A percentile compares a stretch with the other conserved stretches of the same genome.
Evolutionary conservation across 1,139 yeast genomes (phyloP).

Genomic region (Pneumocystis murina): DNA sequence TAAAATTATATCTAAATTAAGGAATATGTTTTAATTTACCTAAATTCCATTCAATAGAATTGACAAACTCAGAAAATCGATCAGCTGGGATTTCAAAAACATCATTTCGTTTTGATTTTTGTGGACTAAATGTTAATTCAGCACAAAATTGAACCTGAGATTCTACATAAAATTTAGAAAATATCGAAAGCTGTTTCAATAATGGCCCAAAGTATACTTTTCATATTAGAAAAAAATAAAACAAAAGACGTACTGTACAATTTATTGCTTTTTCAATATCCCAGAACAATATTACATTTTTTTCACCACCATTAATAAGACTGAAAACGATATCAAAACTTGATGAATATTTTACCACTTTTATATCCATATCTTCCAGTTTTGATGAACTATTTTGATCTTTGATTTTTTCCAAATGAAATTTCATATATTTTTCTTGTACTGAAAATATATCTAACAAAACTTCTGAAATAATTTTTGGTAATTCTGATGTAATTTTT

Average conservation of each 20-base stretch:
- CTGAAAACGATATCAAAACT: conserved; percentile 56
- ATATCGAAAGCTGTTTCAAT: conserved; percentile 31
- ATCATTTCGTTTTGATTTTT: conserved; percentile 14
- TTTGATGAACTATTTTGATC: conserved; percentile 24
- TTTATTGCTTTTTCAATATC: conserved; percentile 34
- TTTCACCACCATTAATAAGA: conserved; percentile 40
- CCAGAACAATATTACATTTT: conserved; percentile 36
- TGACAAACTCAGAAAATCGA: conserved; percentile 55
- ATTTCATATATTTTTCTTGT: conserved; percentile 1
- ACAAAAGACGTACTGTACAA: neutral
- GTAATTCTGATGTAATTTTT: neutral
- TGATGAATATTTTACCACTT: conserved; percentile 34
- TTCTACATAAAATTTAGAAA: conserved; percentile 60
- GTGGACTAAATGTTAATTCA: conserved; percentile 25
- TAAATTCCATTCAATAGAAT: conserved; percentile 66
- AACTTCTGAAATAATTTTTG: conserved; percentile 2
- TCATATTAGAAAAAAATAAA: neutral
- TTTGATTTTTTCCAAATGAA: conserved; percentile 9
- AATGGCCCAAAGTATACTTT: conserved; percentile 34
- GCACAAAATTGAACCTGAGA: conserved; percentile 67
- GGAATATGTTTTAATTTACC: conserved; percentile 21
- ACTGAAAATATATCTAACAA: conserved; percentile 6
- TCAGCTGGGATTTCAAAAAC: conserved; percentile 19
- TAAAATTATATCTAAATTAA: neutral
- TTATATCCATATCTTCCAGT: neutral